Evolutionary conservation across 2,329 filamentous ascomycete species (phyloP), one percentile per base, ranked within the genome.

Genomic region (Penicillium sp.): DNA sequence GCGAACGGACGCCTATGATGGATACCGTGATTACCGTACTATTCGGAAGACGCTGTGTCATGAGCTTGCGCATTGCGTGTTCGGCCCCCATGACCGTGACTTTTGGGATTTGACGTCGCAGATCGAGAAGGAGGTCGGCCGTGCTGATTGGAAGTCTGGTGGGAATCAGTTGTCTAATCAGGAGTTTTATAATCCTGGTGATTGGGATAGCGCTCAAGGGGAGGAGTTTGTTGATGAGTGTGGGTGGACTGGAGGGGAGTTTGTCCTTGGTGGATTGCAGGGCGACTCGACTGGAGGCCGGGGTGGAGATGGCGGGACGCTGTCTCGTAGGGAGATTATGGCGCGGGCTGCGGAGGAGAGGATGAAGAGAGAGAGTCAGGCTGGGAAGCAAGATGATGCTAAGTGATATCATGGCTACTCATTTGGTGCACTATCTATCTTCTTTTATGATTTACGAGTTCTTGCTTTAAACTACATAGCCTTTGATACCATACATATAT

Each of bases 41-140:
- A 95, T 99, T 46, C 84, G 94, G 49, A 90, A 89, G 64, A 97
- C 94, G 44, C 79, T 99, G 13, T 97, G 93, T 69, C 94, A 99
- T 75, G 94, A 99, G 77, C 80, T 99, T 18, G 88, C 92, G 61
- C 94, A 99, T 73, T 97, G 96, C 65, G 90, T 96, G 10, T 87
- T 88, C 75, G 81, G 88, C 0, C 85, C 88, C 0, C 94, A 99
- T 72, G 91, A 97, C 72, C 79, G 85, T 18, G 77, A 89, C 45
- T 99, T 99, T 68, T 97, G 94, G 93, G 84, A 91, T 50, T 72
- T 99, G 65, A 96, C 90, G 62, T 86, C 86, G 63, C 82, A 88
- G 77, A 95, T 97, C 66, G 92, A 97, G 78, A 81, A 82, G 48
- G 93, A 97, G 77, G 93, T 97, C 3, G 87, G 88, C 54, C 78